Evolutionary conservation across 768 basidiomycete genomes (phyloP).

Genomic region (Phallus indusiatus): DNA sequence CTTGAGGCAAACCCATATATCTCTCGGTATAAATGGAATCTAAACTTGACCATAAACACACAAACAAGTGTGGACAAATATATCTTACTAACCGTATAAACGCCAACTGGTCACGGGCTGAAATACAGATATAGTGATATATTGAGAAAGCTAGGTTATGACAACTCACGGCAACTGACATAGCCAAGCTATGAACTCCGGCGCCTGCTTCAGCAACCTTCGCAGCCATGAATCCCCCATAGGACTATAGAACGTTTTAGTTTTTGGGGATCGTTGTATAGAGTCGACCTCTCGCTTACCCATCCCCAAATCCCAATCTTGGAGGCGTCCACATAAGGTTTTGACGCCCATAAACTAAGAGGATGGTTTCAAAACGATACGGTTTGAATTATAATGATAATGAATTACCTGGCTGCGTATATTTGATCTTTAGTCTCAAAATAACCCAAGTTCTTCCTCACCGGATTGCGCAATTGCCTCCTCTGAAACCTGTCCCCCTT

Average conservation of each 20-base stretch:
- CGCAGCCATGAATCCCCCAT: conserved; percentile 92
- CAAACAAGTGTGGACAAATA: not conserved
- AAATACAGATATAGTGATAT: conserved; percentile 3
- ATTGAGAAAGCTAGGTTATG: not conserved
- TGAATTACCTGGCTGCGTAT: conserved; percentile 67
- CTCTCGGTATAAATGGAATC: conserved; percentile 97
- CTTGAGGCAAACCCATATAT: conserved; percentile 80
- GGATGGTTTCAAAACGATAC: not conserved
- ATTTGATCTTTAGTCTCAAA: conserved; percentile 89
- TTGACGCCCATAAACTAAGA: conserved; percentile 71
- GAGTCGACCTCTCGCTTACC: conserved; percentile 41
- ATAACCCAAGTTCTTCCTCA: conserved; percentile 82
- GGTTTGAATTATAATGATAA: not conserved
- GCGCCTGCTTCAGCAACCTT: conserved; percentile 89
- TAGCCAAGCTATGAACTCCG: conserved; percentile 82
- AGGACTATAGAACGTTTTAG: conserved; percentile 48
- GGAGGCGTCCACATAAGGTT: conserved; percentile 78
- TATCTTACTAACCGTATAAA: conserved; percentile 49
- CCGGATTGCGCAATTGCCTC: conserved; percentile 70
- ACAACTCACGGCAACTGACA: conserved; percentile 74
- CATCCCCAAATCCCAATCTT: conserved; percentile 97
- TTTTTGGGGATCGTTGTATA: not conserved
- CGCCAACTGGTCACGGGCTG: conserved; percentile 86
- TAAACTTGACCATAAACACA: conserved; percentile 18
- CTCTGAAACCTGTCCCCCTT: conserved; percentile 88